phyloP scores from a whole-genome alignment of 495 filamentous ascomycete genomes.

The Trichocladium antarcticum region DNA sequence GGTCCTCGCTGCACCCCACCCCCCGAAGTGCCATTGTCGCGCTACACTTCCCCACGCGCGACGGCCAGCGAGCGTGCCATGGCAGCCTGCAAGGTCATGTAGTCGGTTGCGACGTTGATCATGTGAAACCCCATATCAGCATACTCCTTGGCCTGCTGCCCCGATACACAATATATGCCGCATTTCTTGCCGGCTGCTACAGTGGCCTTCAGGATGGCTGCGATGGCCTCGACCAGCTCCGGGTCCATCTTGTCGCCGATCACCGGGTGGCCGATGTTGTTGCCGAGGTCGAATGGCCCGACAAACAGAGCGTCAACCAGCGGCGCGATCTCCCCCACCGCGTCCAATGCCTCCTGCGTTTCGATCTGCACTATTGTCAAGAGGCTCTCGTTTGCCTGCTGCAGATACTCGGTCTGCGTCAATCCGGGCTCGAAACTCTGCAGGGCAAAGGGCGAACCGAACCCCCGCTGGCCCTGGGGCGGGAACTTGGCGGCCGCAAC shows the following conservation, averaged over 20 bases:
- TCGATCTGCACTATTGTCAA: constrained; percentile 76
- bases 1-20: background rate
- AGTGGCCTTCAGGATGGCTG: constrained; percentile 50
- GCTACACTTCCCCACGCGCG: constrained; percentile 35
- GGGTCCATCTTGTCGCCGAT: constrained; percentile 48
- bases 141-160: constrained; percentile 51
- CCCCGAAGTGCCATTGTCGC: constrained; percentile 24
- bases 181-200: constrained; percentile 57
- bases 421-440: constrained; percentile 48
- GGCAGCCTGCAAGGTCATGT: constrained; percentile 40
- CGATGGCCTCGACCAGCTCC: constrained; percentile 57
- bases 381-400: constrained; percentile 60
- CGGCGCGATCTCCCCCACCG: constrained; percentile 60
- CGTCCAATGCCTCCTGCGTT: constrained; percentile 59
- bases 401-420: constrained; percentile 53
- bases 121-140: constrained; percentile 66
- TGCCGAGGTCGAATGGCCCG: constrained; percentile 66
- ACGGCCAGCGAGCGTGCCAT: constrained; percentile 34
- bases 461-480: constrained; percentile 50
- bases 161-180: constrained; percentile 65
- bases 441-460: constrained; percentile 57
- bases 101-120: constrained; percentile 56
- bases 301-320: constrained; percentile 68
- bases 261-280: constrained; percentile 65
- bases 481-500: constrained; percentile 57